Evolutionary conservation across 305 asterid species (phyloP), one percentile per base, ranked within the genome.

Genomic region (Euphrasia arctica): DNA sequence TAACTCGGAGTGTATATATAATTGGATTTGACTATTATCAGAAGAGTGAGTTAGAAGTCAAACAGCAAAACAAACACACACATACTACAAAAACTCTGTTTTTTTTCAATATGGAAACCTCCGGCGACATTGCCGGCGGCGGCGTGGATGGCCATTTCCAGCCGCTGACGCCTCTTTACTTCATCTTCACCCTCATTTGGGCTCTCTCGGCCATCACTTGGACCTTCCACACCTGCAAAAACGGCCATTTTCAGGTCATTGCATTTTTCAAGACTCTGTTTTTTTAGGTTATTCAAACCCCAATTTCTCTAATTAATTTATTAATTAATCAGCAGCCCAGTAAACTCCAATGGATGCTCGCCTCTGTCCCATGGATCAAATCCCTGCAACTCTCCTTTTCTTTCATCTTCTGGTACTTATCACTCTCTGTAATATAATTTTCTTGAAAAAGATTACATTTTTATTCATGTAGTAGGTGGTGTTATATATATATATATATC

Each of bases 291-390:
- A 25, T 25, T 45, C 36, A 31, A 31, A 0, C 2, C 36, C 4
- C 36, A 5, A 0, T 31, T 31, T 3, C 4, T 34, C 7, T 34
- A 34, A 34, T 34, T 34, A 34, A 34, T 34, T 34, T 4, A 34
- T 4, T 34, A 34, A 34, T 34, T 0, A 34, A 4, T 54, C 72
- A 75, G 62, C 95, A 89, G 95, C 80, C 86, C 54, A 91, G 77
- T 80, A 91, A 80, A 67, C 79, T 91, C 74, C 98, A 91, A 58
- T 89, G 95, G 98, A 72, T 87, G 69, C 88, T 91, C 60, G 77
- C 94, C 14, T 73, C 87, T 75, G 89, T 91, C 74, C 96, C 98
- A 13, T 77, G 81, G 64, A 81, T 83, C 63, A 91, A 89, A 74
- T 78, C 86, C 49, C 68, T 89, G 82, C 98, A 91, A 61, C 95